phyloP scores from a whole-genome alignment of 108 stramenopile species.

The Conticribra guillardii region DNA sequence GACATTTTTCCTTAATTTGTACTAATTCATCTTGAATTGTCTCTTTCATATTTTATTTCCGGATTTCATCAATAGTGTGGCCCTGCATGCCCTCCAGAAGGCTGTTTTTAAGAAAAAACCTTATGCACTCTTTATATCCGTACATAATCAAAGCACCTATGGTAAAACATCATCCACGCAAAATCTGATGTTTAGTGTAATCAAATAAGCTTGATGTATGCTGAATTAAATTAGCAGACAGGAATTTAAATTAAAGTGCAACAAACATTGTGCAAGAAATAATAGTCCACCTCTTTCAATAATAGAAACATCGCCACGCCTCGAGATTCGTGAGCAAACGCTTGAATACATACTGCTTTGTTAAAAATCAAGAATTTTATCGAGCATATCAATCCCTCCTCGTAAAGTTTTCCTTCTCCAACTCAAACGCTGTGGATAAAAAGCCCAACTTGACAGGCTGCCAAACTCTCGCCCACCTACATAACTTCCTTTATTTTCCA shows the following conservation, averaged over 20 bases:
- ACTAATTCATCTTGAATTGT: too few relatives aligned
- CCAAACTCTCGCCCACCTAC: slow-evolving; percentile 5
- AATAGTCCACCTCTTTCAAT: too few relatives aligned
- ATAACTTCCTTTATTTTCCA: slow-evolving; percentile 76
- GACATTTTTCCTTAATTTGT: background rate
- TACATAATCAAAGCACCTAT: too few relatives aligned
- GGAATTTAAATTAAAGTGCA: too few relatives aligned
- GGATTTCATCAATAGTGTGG: too few relatives aligned
- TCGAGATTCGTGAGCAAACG: too few relatives aligned
- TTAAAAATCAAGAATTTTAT: slow-evolving; percentile 13
- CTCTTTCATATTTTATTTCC: background rate
- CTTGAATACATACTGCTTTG: too few relatives aligned
- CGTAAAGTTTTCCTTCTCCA: slow-evolving; percentile 36
- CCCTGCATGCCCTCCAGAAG: slow-evolving; percentile 40
- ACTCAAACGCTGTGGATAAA: slow-evolving; percentile 36
- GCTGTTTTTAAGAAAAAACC: slow-evolving; percentile 9
- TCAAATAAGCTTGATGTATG: too few relatives aligned
- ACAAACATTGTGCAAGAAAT: too few relatives aligned
- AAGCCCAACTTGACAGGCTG: slow-evolving; percentile 34
- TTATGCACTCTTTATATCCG: slow-evolving; percentile 1
- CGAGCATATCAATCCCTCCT: slow-evolving; percentile 35
- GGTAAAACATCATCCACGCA: too few relatives aligned
- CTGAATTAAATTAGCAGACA: too few relatives aligned
- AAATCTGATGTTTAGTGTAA: too few relatives aligned
- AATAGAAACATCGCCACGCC: background rate